Conservation (phyloP, 768 basidiomycete genomes). For the Boletus subparvulus region DNA sequence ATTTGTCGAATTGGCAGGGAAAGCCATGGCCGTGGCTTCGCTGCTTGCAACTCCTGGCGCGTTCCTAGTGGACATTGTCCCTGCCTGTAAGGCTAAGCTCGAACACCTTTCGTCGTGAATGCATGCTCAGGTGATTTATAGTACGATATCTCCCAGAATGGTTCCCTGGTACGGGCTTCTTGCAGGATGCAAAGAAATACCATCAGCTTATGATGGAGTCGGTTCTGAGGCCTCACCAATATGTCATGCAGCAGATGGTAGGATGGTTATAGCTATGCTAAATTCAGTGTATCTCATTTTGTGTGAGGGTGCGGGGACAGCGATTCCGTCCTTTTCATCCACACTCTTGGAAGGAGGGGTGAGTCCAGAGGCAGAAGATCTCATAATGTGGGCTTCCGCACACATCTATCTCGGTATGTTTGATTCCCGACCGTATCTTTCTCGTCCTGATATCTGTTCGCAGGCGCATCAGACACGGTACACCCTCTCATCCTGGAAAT, state of each 20-base stretch:
- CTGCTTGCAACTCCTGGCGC: background rate
- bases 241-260: no score
- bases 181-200: conserved; percentile 29
- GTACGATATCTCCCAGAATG: conserved; percentile 35
- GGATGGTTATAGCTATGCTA: background rate
- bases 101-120: no score
- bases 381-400: conserved; percentile 20
- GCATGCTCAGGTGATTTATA: conserved; percentile 7
- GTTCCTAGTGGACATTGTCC: conserved; percentile 25
- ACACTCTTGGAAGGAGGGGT: conserved; percentile 10
- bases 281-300: background rate
- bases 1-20: no score
- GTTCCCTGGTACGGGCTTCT: conserved; percentile 38
- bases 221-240: no score
- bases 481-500: no score
- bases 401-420: conserved; percentile 10
- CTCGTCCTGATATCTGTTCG: background rate
- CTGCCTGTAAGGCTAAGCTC: conserved; percentile 8
- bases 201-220: conserved; percentile 37
- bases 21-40: no score
- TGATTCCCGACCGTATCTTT: fast-evolving
- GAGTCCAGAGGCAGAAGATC: conserved; percentile 11
- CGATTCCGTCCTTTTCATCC: conserved; percentile 20
- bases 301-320: conserved; percentile 15
- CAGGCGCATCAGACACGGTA: no score